Evolutionary conservation across 352 stramenopile genomes (phyloP), one percentile per base, ranked within the genome.

Genomic region (Globisporangium radiosum): DNA sequence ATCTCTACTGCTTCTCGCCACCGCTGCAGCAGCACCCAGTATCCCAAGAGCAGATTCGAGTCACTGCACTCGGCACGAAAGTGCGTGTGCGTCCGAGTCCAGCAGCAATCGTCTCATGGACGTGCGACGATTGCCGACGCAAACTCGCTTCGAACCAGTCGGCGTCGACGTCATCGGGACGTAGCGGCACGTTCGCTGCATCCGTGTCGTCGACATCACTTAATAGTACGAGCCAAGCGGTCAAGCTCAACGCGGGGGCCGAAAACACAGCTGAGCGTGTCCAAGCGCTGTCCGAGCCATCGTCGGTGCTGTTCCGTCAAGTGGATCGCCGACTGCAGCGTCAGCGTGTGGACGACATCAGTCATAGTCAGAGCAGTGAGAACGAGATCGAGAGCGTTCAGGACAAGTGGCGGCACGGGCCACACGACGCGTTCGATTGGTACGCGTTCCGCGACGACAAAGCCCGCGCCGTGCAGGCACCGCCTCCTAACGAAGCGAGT

Each of bases 1-100:
- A 89, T 56, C 57, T 89, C 13, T 91, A 88, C 56, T 91, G 81
- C 53, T 91, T 89, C 17, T 65, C 68, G 10, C 81, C 81, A 5
- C 76, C 78, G 44, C 65, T 85, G 14, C 76, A 77, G 56, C 73
- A 91, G 33, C 78, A 91, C 39, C 81, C 78, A 4, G 75, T 66
- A 10, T 70, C 79, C 9, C 39, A 52, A 9, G 54, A 73, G 17
- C 60, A 60, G 9, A 54, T 70, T 37, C 17, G 60, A 7, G 36
- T 53, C 33, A 58, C 60, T 1, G 13, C 47, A 0, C 47, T 42
- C n/a, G 54, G 54, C 33, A 61, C 45, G 15, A 57, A 38, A 54
- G 55, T 66, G 40, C 39, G 17, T 7, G 19, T 58, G 33, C 40
- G 36, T 11, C 60, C 60, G 36, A 52, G 54, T 37, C 9, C 48